These are phyloP conservation scores for Fragilaria radians DNA, from an alignment of 108 stramenopile species.

Conservation along the genomic window DNA sequence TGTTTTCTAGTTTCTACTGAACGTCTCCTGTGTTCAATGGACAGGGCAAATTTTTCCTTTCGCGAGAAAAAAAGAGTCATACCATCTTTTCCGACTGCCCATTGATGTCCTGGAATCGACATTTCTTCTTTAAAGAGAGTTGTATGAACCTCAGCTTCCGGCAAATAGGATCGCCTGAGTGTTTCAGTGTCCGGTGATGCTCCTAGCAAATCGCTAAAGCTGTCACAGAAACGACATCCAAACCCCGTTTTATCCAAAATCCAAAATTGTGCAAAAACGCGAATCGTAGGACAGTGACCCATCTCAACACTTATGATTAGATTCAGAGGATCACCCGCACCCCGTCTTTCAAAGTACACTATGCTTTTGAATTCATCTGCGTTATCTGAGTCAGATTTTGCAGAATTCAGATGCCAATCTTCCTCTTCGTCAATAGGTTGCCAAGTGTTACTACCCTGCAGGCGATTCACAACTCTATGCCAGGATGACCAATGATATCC, in stretches of 20 bases:
- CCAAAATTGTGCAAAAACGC: slow-evolving; percentile 77
- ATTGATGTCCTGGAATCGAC: slow-evolving; percentile 49
- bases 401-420: slow-evolving; percentile 31
- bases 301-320: slow-evolving; percentile 59
- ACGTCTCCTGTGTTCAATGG: slow-evolving; percentile 37
- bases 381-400: slow-evolving; percentile 37
- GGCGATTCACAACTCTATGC: slow-evolving; percentile 66
- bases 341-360: slow-evolving; percentile 48
- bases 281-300: slow-evolving; percentile 54
- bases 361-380: slow-evolving; percentile 55
- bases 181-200: slow-evolving; percentile 44
- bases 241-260: slow-evolving; percentile 71
- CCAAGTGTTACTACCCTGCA: slow-evolving; percentile 47
- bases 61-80: slow-evolving; percentile 61
- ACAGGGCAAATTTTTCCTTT: slow-evolving; percentile 47
- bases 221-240: slow-evolving; percentile 64
- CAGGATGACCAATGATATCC: slow-evolving; percentile 68
- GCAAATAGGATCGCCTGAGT: slow-evolving; percentile 47
- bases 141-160: slow-evolving; percentile 19
- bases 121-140: slow-evolving; percentile 32
- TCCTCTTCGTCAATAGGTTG: slow-evolving; percentile 52
- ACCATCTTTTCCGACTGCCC: slow-evolving; percentile 69
- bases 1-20: slow-evolving; percentile 1
- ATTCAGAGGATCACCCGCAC: slow-evolving; percentile 45
- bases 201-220: slow-evolving; percentile 47